Conservation (phyloP, 2,329 filamentous ascomycete genomes). For the Rhexocercosporidium sp. region DNA sequence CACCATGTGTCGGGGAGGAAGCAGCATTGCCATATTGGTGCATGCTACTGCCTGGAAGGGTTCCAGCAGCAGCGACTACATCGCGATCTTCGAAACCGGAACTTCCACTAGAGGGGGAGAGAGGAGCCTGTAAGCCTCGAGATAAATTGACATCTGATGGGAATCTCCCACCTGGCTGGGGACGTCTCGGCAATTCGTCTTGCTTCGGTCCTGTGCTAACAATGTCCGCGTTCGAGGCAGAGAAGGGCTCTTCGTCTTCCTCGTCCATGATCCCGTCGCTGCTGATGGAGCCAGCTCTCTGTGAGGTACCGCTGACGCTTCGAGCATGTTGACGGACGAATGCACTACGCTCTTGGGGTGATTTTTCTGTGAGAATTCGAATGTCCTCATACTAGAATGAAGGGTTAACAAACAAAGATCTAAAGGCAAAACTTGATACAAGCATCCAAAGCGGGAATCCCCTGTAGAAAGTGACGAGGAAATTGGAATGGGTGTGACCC, state of each 20-base stretch:
- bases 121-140: slow-evolving; percentile 79
- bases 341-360: slow-evolving; percentile 83
- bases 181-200: slow-evolving; percentile 65
- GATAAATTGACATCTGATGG: slow-evolving; percentile 77
- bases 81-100: slow-evolving; percentile 67
- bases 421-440: background rate
- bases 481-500: too few species aligned
- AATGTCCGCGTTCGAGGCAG: slow-evolving; percentile 59
- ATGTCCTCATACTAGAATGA: slow-evolving; percentile 78
- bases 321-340: slow-evolving; percentile 85
- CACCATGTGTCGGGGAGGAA: slow-evolving; percentile 55
- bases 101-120: slow-evolving; percentile 82
- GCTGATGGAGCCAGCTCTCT: slow-evolving; percentile 65
- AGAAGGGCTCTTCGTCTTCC: slow-evolving; percentile 69
- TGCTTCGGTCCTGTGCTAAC: slow-evolving; percentile 55
- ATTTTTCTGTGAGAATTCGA: slow-evolving; percentile 85
- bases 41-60: slow-evolving; percentile 34
- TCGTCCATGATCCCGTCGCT: slow-evolving; percentile 82
- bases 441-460: too few species aligned
- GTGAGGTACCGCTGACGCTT: slow-evolving; percentile 71
- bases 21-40: slow-evolving; percentile 37
- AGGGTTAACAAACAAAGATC: background rate
- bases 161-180: slow-evolving; percentile 94
- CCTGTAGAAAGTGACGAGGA: too few species aligned
- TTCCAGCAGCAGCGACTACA: slow-evolving; percentile 58